Evolutionary conservation across 169 alveolate genomes (phyloP).

Genomic region (Plasmodium blacklocki): DNA sequence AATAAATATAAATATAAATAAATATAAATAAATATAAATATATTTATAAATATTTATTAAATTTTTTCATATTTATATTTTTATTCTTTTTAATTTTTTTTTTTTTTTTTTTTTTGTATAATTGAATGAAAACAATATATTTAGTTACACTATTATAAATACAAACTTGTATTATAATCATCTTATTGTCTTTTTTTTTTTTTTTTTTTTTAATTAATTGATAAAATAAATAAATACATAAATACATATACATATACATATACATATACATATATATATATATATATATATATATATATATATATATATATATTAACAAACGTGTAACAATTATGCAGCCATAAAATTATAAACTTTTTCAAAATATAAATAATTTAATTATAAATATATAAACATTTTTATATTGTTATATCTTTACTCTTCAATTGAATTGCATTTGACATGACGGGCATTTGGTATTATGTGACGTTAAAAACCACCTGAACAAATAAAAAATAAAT

Average conservation of each 20-base stretch:
- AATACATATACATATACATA: too few relatives aligned
- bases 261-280: background rate
- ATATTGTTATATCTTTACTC: background rate
- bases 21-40: background rate
- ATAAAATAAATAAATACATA: background rate
- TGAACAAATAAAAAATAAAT: background rate
- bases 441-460: conserved; percentile 75
- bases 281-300: background rate
- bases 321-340: too few relatives aligned
- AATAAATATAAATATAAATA: background rate
- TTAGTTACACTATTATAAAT: background rate
- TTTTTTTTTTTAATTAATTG: background rate
- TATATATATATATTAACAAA: too few relatives aligned
- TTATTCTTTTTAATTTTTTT: too few relatives aligned
- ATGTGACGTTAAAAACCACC: conserved; percentile 76
- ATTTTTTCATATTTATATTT: too few relatives aligned
- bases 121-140: background rate
- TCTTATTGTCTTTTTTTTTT: conserved; percentile 6
- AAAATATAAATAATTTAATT: background rate
- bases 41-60: background rate
- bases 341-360: background rate
- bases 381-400: background rate
- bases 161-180: conserved; percentile 5
- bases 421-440: conserved; percentile 57
- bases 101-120: background rate